A percentile compares a stretch with the other conserved stretches of the same genome.
These are phyloP conservation scores for Suaeda aralocaspica DNA, from an alignment of 148 eudicot species.

Conservation along the genomic window DNA sequence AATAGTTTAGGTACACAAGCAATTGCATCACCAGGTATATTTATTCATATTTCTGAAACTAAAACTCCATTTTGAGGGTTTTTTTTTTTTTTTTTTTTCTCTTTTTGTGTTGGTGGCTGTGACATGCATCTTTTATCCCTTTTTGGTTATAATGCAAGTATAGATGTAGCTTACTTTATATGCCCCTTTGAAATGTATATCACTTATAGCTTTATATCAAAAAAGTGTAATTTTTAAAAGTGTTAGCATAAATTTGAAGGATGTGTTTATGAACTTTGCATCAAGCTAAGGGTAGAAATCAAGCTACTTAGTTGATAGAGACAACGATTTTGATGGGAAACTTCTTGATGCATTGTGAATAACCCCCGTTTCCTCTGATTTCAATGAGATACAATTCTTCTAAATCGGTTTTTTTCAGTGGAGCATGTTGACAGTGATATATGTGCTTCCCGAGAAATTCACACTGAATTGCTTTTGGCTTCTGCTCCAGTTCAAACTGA, in stretches of 20 bases:
- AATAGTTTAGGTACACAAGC: conserved; percentile 26
- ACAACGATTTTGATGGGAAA: neutral
- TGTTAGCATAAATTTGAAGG: no score
- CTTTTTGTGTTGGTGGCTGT: neutral
- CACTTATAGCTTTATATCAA: no score
- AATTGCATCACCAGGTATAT: conserved; percentile 28
- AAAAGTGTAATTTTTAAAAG: no score
- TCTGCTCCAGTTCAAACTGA: conserved; percentile 38
- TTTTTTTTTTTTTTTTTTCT: no score
- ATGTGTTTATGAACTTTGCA: no score
- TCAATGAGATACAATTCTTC: neutral
- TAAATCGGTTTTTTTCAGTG: conserved; percentile 39
- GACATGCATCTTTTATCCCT: neutral
- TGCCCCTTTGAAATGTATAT: no score
- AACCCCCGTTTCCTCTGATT: neutral
- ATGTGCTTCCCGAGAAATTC: conserved; percentile 31
- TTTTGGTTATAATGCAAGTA: no score
- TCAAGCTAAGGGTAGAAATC: no score
- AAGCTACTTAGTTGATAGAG: no score
- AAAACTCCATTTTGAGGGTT: neutral
- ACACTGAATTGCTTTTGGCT: conserved; percentile 20
- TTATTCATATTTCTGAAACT: neutral
- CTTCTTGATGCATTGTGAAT: neutral
- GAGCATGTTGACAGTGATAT: conserved; percentile 26
- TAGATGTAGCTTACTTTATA: no score